Conservation (phyloP, 148 eudicot species). For the Rhododendron simsii region DNA sequence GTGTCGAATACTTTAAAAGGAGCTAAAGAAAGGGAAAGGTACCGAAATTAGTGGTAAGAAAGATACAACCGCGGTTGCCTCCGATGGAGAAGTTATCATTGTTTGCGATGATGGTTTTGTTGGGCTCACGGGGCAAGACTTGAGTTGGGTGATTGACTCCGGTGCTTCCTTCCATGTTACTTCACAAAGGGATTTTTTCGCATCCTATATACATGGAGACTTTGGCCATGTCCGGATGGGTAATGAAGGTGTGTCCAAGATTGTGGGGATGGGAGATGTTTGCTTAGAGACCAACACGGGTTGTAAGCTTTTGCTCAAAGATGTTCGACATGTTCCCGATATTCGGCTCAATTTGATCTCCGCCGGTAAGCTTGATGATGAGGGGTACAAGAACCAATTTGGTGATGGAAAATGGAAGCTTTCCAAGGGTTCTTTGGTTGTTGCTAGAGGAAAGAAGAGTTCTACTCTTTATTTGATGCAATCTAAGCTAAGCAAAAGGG, state of each 20-base stretch:
- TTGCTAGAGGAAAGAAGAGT: neutral
- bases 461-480: neutral
- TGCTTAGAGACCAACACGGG: neutral
- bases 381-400: neutral
- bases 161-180: neutral
- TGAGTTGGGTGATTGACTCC: neutral
- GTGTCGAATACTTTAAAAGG: neutral
- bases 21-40: neutral
- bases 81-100: neutral
- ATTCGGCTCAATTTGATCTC: neutral
- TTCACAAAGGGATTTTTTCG: neutral
- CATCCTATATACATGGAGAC: neutral
- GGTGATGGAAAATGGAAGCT: neutral
- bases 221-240: neutral
- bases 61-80: neutral
- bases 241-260: neutral
- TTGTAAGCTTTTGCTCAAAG: too few species aligned
- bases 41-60: too few species aligned
- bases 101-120: neutral
- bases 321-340: neutral
- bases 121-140: neutral
- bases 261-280: neutral
- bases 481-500: neutral
- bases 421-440: neutral
- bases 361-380: neutral